These are phyloP conservation scores for Pugionium dolabratum DNA, from an alignment of 345 rosid genomes.

Conservation along the genomic window DNA sequence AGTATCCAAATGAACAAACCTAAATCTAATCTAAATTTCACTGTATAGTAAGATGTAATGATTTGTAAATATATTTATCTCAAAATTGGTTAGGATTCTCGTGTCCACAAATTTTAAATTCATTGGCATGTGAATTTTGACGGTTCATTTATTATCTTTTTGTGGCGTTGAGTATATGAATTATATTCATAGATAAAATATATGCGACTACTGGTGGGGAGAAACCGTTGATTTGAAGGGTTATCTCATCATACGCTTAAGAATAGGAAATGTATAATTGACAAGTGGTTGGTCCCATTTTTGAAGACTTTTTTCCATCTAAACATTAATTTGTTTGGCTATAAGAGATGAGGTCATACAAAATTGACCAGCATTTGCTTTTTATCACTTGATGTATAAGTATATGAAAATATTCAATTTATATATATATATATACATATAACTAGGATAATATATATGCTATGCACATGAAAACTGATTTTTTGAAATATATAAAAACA, in stretches of 20 bases:
- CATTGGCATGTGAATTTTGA: conserved; percentile 26
- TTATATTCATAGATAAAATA: conserved; percentile 22
- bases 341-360: conserved; percentile 22
- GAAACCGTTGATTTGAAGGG: conserved; percentile 27
- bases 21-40: background rate
- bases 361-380: conserved; percentile 18
- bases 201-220: conserved; percentile 24
- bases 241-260: conserved; percentile 29
- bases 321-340: conserved; percentile 15
- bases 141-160: conserved; percentile 16
- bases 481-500: too few species aligned
- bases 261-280: conserved; percentile 27
- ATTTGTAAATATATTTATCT: background rate
- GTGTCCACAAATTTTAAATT: conserved; percentile 25
- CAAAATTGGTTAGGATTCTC: conserved; percentile 20
- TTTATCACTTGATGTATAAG: background rate
- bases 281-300: conserved; percentile 32
- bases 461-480: too few species aligned
- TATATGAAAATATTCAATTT: conserved; percentile 5
- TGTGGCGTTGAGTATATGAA: conserved; percentile 1
- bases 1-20: too few species aligned
- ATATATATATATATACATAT: background rate
- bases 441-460: too few species aligned
- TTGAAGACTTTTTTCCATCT: background rate
- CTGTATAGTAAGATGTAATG: background rate